These are phyloP conservation scores for Penicillium brasilianum DNA, from an alignment of 2,329 filamentous ascomycete species.

Conservation along the genomic window DNA sequence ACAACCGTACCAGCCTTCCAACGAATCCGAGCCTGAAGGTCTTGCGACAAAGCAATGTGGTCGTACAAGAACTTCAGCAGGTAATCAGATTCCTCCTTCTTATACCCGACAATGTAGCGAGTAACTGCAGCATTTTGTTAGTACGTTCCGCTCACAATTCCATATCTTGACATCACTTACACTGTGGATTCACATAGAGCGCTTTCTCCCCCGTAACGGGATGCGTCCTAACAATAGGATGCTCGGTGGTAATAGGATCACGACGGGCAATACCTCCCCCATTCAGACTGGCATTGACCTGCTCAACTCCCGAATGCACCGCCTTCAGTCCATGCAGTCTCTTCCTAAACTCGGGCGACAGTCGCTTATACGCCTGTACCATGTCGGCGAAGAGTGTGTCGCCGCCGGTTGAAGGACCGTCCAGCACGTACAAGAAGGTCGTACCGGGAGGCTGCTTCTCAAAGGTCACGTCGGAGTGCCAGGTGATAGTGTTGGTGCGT, in stretches of 20 bases:
- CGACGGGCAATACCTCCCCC: conserved; percentile 73
- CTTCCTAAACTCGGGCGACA: conserved; percentile 79
- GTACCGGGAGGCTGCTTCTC: conserved; percentile 88
- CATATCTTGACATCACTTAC: conserved; percentile 53
- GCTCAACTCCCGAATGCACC: conserved; percentile 81
- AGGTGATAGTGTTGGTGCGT: conserved; percentile 79
- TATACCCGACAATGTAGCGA: conserved; percentile 77
- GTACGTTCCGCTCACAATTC: conserved; percentile 1
- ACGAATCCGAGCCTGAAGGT: conserved; percentile 75
- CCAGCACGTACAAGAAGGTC: conserved; percentile 87
- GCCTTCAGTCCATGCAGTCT: conserved; percentile 80
- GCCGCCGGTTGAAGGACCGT: conserved; percentile 77
- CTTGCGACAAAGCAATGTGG: conserved; percentile 72
- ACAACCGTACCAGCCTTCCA: conserved; percentile 83
- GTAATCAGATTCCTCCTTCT: conserved; percentile 83
- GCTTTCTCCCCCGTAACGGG: conserved; percentile 83
- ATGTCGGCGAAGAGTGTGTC: conserved; percentile 84
- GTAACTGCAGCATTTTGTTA: conserved; percentile 61
- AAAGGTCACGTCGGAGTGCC: conserved; percentile 89
- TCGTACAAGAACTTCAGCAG: conserved; percentile 78
- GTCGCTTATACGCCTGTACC: conserved; percentile 77
- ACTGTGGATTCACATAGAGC: conserved; percentile 81
- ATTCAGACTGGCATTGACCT: conserved; percentile 71
- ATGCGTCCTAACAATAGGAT: conserved; percentile 81
- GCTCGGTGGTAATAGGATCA: conserved; percentile 74